phyloP scores from a whole-genome alignment of 495 filamentous ascomycete species.

The Aspergillus cavernicola region DNA sequence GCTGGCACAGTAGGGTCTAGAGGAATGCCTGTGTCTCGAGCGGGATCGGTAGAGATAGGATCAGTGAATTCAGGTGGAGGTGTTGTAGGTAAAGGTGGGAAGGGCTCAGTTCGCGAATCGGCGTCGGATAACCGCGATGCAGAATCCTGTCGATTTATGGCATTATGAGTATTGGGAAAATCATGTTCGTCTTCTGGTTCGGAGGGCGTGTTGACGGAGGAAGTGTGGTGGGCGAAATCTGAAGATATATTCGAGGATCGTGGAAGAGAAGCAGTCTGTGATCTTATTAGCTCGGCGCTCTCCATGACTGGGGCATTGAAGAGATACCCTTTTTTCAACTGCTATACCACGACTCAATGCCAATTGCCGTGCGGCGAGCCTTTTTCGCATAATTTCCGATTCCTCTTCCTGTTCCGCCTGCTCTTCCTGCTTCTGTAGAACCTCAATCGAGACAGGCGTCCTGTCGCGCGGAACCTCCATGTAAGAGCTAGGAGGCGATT shows the following conservation, averaged over 20 bases:
- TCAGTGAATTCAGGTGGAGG: conserved; percentile 5
- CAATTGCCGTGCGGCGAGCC: conserved; percentile 67
- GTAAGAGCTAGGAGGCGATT: conserved; percentile 24
- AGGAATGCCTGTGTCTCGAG: background rate
- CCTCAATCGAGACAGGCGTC: conserved; percentile 56
- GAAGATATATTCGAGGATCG: conserved; percentile 13
- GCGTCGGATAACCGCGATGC: conserved; percentile 18
- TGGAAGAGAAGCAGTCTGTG: conserved; percentile 1
- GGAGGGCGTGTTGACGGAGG: conserved; percentile 3
- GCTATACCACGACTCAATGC: conserved; percentile 66
- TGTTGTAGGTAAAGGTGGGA: conserved; percentile 30
- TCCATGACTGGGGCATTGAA: too few relatives aligned
- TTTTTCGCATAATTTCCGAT: conserved; percentile 61
- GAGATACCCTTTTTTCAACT: conserved; percentile 19
- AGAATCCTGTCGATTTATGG: conserved; percentile 13
- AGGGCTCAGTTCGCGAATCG: conserved; percentile 32
- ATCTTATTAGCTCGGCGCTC: background rate
- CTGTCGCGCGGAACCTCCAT: conserved; percentile 24
- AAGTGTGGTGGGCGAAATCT: conserved; percentile 4
- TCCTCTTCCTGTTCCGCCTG: conserved; percentile 65
- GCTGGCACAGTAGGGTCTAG: background rate
- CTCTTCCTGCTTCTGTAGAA: conserved; percentile 76
- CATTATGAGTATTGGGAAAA: background rate
- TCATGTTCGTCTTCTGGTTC: conserved; percentile 13
- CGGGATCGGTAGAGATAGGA: background rate